A percentile compares a stretch with the other conserved stretches of the same genome.
phyloP scores from a whole-genome alignment of 768 basidiomycete genomes.

The Cystoderma amianthinum region DNA sequence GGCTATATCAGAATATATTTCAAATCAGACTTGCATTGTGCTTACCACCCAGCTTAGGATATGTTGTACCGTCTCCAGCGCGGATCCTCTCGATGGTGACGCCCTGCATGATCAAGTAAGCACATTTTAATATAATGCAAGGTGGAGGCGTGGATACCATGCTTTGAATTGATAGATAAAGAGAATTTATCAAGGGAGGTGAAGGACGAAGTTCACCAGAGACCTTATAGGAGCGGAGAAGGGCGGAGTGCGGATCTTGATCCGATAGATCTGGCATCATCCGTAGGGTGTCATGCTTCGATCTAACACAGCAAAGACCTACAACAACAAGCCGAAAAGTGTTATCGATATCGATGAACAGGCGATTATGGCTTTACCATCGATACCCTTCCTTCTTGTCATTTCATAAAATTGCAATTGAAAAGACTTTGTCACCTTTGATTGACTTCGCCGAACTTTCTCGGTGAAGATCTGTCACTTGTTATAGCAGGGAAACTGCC shows the following conservation, averaged over 20 bases:
- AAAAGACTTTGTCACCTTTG: too few species aligned
- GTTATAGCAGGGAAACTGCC: too few species aligned
- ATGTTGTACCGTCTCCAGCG: conserved; percentile 57
- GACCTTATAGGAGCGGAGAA: conserved; percentile 37
- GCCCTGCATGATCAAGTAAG: conserved; percentile 38
- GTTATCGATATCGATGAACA: conserved; percentile 23
- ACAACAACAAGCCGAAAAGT: conserved; percentile 4
- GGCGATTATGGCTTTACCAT: conserved; percentile 9
- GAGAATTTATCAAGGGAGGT: conserved; percentile 29
- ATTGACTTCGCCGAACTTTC: too few species aligned
- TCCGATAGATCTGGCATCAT: conserved; percentile 45
- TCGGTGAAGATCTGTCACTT: too few species aligned
- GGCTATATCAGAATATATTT: conserved; percentile 10
- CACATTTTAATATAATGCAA: conserved; percentile 7
- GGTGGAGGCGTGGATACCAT: conserved; percentile 11
- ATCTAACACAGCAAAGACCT: conserved; percentile 6
- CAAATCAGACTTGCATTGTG: conserved; percentile 13
- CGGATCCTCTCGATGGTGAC: conserved; percentile 54
- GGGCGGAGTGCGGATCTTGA: conserved; percentile 73
- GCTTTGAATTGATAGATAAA: conserved; percentile 9
- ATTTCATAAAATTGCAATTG: too few species aligned
- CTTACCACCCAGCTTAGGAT: conserved; percentile 69
- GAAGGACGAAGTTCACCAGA: conserved; percentile 14
- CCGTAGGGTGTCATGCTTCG: conserved; percentile 14
- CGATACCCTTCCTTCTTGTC: too few species aligned